phyloP scores from a whole-genome alignment of 768 basidiomycete genomes.

The Russula sp. region DNA sequence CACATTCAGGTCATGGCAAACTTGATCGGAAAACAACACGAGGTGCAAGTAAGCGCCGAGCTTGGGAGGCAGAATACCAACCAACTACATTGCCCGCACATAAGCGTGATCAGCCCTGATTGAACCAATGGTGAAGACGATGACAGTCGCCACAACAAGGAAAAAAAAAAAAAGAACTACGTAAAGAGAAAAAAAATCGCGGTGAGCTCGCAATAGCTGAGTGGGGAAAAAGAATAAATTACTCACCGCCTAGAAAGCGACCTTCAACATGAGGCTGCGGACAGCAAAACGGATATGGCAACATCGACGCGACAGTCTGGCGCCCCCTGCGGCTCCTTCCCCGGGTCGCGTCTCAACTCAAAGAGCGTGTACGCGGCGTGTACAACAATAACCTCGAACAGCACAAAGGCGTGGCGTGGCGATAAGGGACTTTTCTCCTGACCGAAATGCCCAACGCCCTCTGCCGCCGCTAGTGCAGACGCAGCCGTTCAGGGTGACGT shows the following conservation, averaged over 20 bases:
- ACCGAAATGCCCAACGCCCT: conserved; percentile 10
- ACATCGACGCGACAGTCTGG: conserved; percentile 46
- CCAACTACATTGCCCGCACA: conserved; percentile 22
- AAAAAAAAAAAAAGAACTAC: conserved; percentile 18
- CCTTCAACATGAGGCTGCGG: conserved; percentile 24
- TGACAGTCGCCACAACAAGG: neutral
- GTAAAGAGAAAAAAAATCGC: conserved; percentile 20
- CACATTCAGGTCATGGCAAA: conserved; percentile 48
- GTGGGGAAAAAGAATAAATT: conserved; percentile 25
- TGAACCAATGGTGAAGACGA: conserved; percentile 11
- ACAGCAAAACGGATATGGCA: conserved; percentile 20
- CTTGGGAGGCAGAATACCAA: conserved; percentile 28
- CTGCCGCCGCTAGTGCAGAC: conserved; percentile 13
- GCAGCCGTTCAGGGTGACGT: conserved; percentile 1
- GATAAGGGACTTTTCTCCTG: conserved; percentile 42
- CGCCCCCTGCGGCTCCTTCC: conserved; percentile 42
- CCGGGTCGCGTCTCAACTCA: conserved; percentile 59
- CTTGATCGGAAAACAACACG: conserved; percentile 67
- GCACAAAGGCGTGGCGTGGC: conserved; percentile 43
- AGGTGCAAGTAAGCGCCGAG: conserved; percentile 48
- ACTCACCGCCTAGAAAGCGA: conserved; percentile 21
- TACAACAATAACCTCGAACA: conserved; percentile 48
- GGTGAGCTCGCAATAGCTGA: conserved; percentile 20
- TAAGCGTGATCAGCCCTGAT: conserved; percentile 29
- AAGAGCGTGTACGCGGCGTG: conserved; percentile 62